Conservation (phyloP, 805 yeast species). For the Sugiyamaella lignohabitans region DNA sequence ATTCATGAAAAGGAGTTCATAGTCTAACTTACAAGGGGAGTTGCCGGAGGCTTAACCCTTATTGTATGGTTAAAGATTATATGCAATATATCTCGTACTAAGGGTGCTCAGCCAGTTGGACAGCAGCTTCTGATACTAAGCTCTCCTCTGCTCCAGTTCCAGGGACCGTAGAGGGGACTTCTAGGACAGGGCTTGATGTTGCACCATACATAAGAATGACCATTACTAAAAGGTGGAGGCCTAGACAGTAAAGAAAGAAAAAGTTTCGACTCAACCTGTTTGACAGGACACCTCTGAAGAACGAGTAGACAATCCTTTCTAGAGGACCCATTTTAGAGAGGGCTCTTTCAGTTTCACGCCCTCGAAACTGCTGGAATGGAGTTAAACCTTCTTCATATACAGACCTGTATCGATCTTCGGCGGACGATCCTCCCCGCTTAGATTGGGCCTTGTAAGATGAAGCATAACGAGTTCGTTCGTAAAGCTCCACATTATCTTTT, state of each 20-base stretch:
- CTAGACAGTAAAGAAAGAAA: conserved; percentile 66
- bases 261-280: conserved; percentile 65
- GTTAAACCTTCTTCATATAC: conserved; percentile 72
- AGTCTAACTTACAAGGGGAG: too few species aligned
- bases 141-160: not conserved
- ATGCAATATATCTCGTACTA: too few species aligned
- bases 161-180: not conserved
- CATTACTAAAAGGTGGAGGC: conserved; percentile 70
- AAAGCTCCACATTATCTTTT: conserved; percentile 68
- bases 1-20: too few species aligned
- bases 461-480: conserved; percentile 51
- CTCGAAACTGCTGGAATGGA: conserved; percentile 77
- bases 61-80: too few species aligned
- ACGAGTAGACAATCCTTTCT: conserved; percentile 68
- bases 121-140: not conserved
- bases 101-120: not conserved
- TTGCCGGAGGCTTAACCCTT: too few species aligned
- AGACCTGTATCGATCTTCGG: conserved; percentile 53
- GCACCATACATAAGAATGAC: conserved; percentile 33
- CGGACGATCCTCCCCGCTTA: conserved; percentile 3
- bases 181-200: not conserved
- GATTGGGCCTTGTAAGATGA: conserved; percentile 18
- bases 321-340: conserved; percentile 64
- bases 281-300: conserved; percentile 69
- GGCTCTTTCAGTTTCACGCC: conserved; percentile 69